Evolutionary conservation across 495 filamentous ascomycete species (phyloP).

Genomic region (Aspergillus coremiiformis): DNA sequence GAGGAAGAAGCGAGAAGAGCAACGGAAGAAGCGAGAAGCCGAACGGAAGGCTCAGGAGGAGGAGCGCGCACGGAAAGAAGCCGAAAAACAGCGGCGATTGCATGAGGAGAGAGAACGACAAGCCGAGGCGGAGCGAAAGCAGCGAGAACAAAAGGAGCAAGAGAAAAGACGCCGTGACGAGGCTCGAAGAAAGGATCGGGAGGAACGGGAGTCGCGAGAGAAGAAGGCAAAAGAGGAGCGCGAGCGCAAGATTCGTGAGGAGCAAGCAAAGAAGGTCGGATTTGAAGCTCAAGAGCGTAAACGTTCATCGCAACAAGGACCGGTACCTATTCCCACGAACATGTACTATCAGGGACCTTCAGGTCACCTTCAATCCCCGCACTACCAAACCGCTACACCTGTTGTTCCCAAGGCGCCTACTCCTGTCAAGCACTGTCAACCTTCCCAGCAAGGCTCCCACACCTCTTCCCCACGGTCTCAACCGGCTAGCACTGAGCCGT

Average conservation of each 20-base stretch:
- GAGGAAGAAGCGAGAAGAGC: slow-evolving; percentile 73
- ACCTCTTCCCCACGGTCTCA: slow-evolving; percentile 54
- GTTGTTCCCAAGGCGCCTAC: slow-evolving; percentile 76
- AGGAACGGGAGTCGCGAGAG: slow-evolving; percentile 71
- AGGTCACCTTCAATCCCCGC: slow-evolving; percentile 60
- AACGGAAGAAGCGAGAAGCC: slow-evolving; percentile 84
- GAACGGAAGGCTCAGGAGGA: slow-evolving; percentile 86
- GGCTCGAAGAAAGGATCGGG: slow-evolving; percentile 53
- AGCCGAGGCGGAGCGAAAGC: slow-evolving; percentile 65
- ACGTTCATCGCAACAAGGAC: slow-evolving; percentile 35
- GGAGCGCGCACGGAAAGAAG: slow-evolving; percentile 71
- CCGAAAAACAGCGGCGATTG: slow-evolving; percentile 65
- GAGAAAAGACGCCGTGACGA: slow-evolving; percentile 65
- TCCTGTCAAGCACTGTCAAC: slow-evolving; percentile 64
- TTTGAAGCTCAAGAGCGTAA: slow-evolving; percentile 45
- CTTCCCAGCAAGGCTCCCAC: slow-evolving; percentile 75
- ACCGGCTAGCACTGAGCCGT: slow-evolving; percentile 30
- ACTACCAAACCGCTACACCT: slow-evolving; percentile 69
- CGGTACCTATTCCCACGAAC: slow-evolving; percentile 47
- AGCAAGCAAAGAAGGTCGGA: slow-evolving; percentile 46
- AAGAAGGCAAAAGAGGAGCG: slow-evolving; percentile 59
- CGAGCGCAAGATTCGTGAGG: slow-evolving; percentile 58
- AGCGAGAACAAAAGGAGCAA: slow-evolving; percentile 62
- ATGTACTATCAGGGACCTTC: slow-evolving; percentile 40
- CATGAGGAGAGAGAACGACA: slow-evolving; percentile 80